A percentile compares a stretch with the other conserved stretches of the same genome.
Conservation (phyloP, 306 rosid species). For the Medicago ruthenica region DNA sequence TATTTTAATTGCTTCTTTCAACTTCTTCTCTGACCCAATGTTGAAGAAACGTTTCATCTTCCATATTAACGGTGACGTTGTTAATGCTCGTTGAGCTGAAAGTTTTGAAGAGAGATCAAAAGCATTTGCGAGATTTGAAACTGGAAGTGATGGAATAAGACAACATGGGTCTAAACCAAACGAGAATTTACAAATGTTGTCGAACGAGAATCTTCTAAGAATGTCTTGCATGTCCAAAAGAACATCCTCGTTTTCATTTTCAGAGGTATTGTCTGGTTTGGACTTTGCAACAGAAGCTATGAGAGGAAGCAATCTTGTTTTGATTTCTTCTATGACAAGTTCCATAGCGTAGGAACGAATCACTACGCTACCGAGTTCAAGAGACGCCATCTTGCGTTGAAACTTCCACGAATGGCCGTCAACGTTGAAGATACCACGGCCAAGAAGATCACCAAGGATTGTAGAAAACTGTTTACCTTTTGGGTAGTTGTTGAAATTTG, state of each 20-base stretch:
- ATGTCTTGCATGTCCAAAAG: slow-evolving; percentile 77
- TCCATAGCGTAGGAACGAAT: slow-evolving; percentile 71
- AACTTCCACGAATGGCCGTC: slow-evolving; percentile 78
- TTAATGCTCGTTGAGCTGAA: slow-evolving; percentile 77
- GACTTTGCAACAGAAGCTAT: neutral
- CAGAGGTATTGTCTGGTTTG: neutral
- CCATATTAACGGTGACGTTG: slow-evolving; percentile 66
- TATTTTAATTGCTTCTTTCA: slow-evolving; percentile 53
- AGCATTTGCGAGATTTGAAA: slow-evolving; percentile 53
- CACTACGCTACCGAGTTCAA: slow-evolving; percentile 70
- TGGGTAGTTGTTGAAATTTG: slow-evolving; percentile 78
- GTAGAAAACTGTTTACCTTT: slow-evolving; percentile 77
- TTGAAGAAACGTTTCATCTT: slow-evolving; percentile 57
- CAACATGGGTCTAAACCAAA: slow-evolving; percentile 90
- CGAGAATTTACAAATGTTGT: slow-evolving; percentile 70
- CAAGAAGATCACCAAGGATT: slow-evolving; percentile 84
- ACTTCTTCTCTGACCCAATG: slow-evolving; percentile 68
- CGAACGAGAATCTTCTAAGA: slow-evolving; percentile 75
- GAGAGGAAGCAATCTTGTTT: slow-evolving; percentile 56
- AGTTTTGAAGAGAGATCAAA: slow-evolving; percentile 69
- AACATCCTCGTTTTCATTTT: neutral
- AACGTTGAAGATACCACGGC: slow-evolving; percentile 82
- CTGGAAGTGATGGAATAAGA: slow-evolving; percentile 53
- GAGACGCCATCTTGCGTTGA: slow-evolving; percentile 84
- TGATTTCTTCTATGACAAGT: slow-evolving; percentile 54